Evolutionary conservation across 176 grass and related monocot species (phyloP).

Genomic region (Rhynchospora breviuscula): DNA sequence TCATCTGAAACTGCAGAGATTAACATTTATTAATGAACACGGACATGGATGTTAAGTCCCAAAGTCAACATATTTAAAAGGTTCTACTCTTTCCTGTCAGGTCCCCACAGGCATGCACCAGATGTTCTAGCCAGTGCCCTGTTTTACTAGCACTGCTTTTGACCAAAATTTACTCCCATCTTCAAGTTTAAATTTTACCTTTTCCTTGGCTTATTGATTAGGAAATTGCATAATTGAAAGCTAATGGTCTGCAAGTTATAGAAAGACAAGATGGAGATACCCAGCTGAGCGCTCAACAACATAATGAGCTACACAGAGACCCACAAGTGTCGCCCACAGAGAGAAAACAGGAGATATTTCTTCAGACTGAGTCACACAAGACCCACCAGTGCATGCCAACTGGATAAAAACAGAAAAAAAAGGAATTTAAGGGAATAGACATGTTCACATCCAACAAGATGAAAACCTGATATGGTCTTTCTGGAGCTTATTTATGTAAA

Average conservation of each 20-base stretch:
- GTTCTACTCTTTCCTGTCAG: not conserved
- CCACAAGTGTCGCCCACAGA: slow-evolving; percentile 93
- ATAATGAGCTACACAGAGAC: slow-evolving; percentile 97
- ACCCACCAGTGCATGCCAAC: slow-evolving; percentile 63
- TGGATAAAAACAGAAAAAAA: slow-evolving; percentile 43
- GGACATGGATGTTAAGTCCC: not conserved
- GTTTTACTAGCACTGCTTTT: not conserved
- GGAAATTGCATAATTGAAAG: not conserved
- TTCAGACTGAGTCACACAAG: slow-evolving; percentile 43
- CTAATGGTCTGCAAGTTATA: slow-evolving; percentile 5
- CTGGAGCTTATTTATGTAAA: not conserved
- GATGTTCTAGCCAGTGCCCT: not conserved
- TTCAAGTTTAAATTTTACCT: not conserved
- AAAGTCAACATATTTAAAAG: not conserved
- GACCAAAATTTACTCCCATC: not conserved
- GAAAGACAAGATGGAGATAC: slow-evolving; percentile 41
- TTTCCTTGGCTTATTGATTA: not conserved
- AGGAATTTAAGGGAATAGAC: slow-evolving; percentile 16
- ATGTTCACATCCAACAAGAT: not conserved
- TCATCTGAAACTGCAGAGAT: not conserved
- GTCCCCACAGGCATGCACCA: not conserved
- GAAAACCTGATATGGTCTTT: not conserved
- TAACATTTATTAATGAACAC: not conserved
- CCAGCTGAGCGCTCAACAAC: slow-evolving; percentile 90
- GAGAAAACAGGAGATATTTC: slow-evolving; percentile 88